These are phyloP conservation scores for Asterophora lycoperdoides DNA, from an alignment of 768 basidiomycete genomes.

Conservation along the genomic window DNA sequence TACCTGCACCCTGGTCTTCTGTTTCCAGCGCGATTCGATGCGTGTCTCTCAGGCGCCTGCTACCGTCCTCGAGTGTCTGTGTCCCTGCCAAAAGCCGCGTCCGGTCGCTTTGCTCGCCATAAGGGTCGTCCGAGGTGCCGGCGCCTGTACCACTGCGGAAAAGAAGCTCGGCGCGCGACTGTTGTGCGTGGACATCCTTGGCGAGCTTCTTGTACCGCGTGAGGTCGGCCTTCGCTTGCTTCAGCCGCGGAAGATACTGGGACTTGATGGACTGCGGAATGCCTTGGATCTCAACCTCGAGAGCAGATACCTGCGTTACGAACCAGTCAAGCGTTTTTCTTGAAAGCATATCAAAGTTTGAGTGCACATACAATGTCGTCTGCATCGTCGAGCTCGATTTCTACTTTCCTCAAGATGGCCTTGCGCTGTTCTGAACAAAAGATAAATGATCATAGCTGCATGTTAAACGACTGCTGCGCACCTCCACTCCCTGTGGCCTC, in stretches of 20 bases:
- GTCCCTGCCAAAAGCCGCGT: constrained; percentile 71
- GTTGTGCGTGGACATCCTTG: constrained; percentile 59
- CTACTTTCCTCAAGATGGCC: constrained; percentile 71
- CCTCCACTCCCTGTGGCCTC: constrained; percentile 59
- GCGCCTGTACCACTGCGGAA: constrained; percentile 16
- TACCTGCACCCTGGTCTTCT: constrained; percentile 87
- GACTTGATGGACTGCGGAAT: constrained; percentile 80
- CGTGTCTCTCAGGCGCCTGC: constrained; percentile 66
- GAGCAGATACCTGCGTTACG: constrained; percentile 85
- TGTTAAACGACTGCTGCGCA: neutral
- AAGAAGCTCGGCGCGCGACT: constrained; percentile 57
- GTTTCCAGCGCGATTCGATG: constrained; percentile 91
- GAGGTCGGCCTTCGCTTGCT: constrained; percentile 66
- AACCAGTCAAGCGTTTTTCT: neutral
- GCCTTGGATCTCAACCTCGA: constrained; percentile 90
- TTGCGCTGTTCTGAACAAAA: constrained; percentile 70
- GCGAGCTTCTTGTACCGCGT: constrained; percentile 71
- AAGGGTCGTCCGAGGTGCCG: constrained; percentile 63
- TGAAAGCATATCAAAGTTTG: neutral
- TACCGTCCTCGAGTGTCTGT: constrained; percentile 69
- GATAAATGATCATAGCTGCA: neutral
- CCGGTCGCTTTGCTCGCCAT: constrained; percentile 58
- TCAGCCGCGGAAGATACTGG: constrained; percentile 64
- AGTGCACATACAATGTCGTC: constrained; percentile 75
- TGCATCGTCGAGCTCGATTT: constrained; percentile 90